Conservation (phyloP, 108 stramenopile species). For the Nitzschia inconspicua region DNA sequence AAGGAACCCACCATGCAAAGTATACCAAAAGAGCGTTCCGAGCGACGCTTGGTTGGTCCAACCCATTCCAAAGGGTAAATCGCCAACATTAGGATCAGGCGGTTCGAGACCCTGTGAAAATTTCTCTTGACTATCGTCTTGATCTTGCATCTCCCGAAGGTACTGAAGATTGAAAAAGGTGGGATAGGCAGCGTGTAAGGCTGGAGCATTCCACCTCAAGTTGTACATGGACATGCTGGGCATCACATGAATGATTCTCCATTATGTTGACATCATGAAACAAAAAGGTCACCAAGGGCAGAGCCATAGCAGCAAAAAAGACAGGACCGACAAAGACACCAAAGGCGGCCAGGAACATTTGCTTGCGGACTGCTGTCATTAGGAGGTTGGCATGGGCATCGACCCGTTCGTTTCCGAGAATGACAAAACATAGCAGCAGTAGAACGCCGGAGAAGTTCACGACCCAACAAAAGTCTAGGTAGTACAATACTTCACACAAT, state of each 20-base stretch:
- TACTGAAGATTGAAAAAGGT: constrained; percentile 33
- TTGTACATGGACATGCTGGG: constrained; percentile 58
- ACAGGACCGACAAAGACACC: constrained; percentile 48
- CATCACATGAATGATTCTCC: constrained; percentile 59
- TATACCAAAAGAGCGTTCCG: constrained; percentile 42
- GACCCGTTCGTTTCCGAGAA: constrained; percentile 4
- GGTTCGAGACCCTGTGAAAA: no score
- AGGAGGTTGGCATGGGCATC: neutral
- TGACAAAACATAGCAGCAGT: constrained; percentile 13
- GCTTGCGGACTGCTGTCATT: constrained; percentile 19
- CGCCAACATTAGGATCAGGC: no score
- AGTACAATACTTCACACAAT: constrained; percentile 43
- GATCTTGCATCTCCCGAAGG: constrained; percentile 24
- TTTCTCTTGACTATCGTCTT: no score
- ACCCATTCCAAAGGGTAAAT: constrained; percentile 23
- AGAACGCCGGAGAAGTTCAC: constrained; percentile 37
- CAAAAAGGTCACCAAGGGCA: constrained; percentile 53
- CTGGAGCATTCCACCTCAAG: constrained; percentile 39
- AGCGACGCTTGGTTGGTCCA: constrained; percentile 39
- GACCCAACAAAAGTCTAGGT: constrained; percentile 58
- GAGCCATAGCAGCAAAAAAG: constrained; percentile 36
- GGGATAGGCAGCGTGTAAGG: constrained; percentile 43
- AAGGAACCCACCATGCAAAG: constrained; percentile 53
- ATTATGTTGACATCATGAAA: constrained; percentile 57
- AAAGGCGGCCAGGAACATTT: constrained; percentile 29